phyloP scores from a whole-genome alignment of 164 flowering plant genomes.

The Kalanchoe fedtschenkoi region DNA sequence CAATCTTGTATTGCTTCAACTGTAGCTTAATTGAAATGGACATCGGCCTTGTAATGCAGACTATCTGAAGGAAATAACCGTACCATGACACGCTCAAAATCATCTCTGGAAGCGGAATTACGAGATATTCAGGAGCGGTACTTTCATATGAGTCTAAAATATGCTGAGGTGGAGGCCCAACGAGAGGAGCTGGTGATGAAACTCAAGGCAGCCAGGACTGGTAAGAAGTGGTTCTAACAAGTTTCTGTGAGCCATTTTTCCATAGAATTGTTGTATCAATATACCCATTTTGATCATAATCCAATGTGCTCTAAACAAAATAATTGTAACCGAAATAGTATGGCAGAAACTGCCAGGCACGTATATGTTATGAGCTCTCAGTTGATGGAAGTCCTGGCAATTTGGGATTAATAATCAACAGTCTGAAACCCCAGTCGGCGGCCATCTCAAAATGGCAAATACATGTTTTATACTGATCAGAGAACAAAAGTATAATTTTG shows the following conservation, averaged over 20 bases:
- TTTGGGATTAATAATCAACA: no score
- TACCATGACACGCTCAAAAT: conserved; percentile 15
- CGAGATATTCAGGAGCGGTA: conserved; percentile 74
- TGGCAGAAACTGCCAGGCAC: no score
- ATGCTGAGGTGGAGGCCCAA: conserved; percentile 78
- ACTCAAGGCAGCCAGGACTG: conserved; percentile 39
- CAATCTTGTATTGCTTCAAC: not conserved
- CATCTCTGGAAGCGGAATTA: conserved; percentile 56
- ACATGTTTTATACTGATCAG: not conserved
- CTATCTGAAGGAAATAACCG: conserved; percentile 1
- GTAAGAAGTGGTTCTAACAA: conserved; percentile 54
- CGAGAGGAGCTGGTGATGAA: conserved; percentile 87
- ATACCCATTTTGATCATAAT: conserved; percentile 1
- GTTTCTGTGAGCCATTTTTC: not conserved
- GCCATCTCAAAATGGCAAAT: no score
- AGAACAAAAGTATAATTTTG: not conserved
- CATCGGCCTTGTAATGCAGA: not conserved
- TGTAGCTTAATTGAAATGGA: not conserved
- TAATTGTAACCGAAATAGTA: not conserved
- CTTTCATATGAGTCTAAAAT: conserved; percentile 76
- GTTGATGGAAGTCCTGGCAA: not conserved
- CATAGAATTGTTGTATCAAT: not conserved
- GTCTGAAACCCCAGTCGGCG: no score
- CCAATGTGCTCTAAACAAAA: conserved; percentile 1
- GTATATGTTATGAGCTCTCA: not conserved